phyloP scores from a whole-genome alignment of 1,284 basidiomycete genomes.

The Xerocomus minutiporus region DNA sequence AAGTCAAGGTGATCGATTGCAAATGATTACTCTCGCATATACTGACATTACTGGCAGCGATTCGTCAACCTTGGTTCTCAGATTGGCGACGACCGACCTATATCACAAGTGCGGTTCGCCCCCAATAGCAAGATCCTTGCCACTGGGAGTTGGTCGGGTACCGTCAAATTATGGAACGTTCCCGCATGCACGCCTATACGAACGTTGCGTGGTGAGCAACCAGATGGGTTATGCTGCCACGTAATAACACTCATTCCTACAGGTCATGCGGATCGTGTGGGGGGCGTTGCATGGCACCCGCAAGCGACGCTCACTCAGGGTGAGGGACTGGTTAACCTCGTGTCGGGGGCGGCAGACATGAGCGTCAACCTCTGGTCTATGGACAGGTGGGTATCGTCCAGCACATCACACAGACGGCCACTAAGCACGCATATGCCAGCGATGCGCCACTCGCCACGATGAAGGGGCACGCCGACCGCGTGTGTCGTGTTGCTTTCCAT shows the following conservation, averaged over 20 bases:
- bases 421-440: constrained; percentile 48
- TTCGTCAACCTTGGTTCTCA: constrained; percentile 94
- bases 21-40: background rate
- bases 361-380: constrained; percentile 88
- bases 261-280: constrained; percentile 89
- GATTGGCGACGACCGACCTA: constrained; percentile 93
- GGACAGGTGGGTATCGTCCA: constrained; percentile 51
- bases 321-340: constrained; percentile 74
- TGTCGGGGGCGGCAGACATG: constrained; percentile 86
- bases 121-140: constrained; percentile 86
- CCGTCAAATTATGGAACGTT: constrained; percentile 92
- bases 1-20: constrained; percentile 68
- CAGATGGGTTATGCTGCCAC: background rate
- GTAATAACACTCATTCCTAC: constrained; percentile 12
- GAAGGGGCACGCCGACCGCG: constrained; percentile 85
- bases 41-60: constrained; percentile 46
- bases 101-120: constrained; percentile 92
- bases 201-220: constrained; percentile 59
- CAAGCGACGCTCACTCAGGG: constrained; percentile 80
- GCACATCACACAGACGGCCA: constrained; percentile 26
- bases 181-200: constrained; percentile 79
- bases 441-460: constrained; percentile 68
- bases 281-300: constrained; percentile 98
- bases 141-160: constrained; percentile 95
- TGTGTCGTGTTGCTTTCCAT: constrained; percentile 94